These are phyloP conservation scores for Neofusicoccum sp. DNA, from an alignment of 2,329 filamentous ascomycete genomes.

Conservation along the genomic window DNA sequence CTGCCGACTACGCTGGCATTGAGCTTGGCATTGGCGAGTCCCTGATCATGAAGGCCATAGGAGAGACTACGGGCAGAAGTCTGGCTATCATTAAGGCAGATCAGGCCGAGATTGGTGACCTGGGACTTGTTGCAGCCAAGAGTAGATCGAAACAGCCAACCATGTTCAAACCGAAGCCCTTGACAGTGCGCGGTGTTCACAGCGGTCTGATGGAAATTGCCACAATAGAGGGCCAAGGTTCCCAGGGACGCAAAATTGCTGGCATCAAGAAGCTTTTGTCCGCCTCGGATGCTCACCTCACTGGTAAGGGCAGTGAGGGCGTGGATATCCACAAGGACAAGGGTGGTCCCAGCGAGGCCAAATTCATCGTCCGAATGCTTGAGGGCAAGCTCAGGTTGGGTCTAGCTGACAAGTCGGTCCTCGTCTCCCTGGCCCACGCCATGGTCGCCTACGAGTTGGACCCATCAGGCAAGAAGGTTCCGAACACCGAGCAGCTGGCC, in stretches of 20 bases:
- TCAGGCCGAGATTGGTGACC: constrained; percentile 93
- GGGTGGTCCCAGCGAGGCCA: constrained; percentile 91
- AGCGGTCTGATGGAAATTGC: constrained; percentile 87
- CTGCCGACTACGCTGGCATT: constrained; percentile 93
- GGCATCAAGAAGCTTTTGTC: constrained; percentile 97
- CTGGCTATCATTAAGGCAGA: constrained; percentile 90
- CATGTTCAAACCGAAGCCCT: constrained; percentile 95
- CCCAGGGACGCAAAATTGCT: constrained; percentile 88
- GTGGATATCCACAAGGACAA: constrained; percentile 90
- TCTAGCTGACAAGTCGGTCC: constrained; percentile 86
- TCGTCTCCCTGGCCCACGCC: constrained; percentile 88
- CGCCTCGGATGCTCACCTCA: constrained; percentile 73
- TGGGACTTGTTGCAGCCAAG: constrained; percentile 93
- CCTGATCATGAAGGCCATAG: constrained; percentile 97
- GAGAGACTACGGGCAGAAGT: constrained; percentile 88
- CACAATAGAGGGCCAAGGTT: constrained; percentile 80
- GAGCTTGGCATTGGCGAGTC: constrained; percentile 99
- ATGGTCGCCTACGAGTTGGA: constrained; percentile 81
- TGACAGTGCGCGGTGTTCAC: constrained; percentile 85
- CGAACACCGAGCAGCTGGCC: constrained; percentile 75
- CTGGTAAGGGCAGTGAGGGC: constrained; percentile 65
- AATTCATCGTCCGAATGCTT: constrained; percentile 88
- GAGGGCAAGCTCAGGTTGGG: constrained; percentile 93
- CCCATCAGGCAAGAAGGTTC: constrained; percentile 66
- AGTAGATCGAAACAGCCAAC: constrained; percentile 93